Evolutionary conservation across 2,329 filamentous ascomycete genomes (phyloP).

Genomic region (Monosporascus ibericus): DNA sequence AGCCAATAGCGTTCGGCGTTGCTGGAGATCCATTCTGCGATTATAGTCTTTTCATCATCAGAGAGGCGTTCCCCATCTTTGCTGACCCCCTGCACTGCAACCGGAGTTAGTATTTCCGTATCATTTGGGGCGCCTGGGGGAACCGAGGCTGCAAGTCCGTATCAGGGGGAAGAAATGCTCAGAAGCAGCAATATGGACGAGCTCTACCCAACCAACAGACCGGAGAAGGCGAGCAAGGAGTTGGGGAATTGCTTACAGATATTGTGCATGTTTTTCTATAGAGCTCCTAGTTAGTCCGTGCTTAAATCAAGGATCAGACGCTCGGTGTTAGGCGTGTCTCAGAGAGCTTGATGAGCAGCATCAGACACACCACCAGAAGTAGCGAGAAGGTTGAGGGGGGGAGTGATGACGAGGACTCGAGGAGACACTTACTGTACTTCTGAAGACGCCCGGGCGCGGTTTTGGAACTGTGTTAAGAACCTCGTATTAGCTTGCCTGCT

Average conservation of each 20-base stretch:
- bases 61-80: conserved; percentile 59
- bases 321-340: too few species aligned
- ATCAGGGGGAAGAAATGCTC: too few species aligned
- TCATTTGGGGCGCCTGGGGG: too few species aligned
- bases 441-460: conserved; percentile 71
- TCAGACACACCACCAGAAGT: too few species aligned
- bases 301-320: too few species aligned
- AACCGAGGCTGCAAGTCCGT: too few species aligned
- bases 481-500: conserved; percentile 4
- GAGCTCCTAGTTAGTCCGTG: neutral
- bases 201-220: too few species aligned
- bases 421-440: conserved; percentile 48
- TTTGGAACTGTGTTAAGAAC: conserved; percentile 54
- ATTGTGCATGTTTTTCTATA: conserved; percentile 73
- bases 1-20: conserved; percentile 75
- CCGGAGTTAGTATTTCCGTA: neutral
- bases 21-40: conserved; percentile 65
- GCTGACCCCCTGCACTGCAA: conserved; percentile 64
- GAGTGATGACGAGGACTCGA: neutral
- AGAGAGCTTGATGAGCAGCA: too few species aligned
- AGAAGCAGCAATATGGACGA: too few species aligned
- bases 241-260: conserved; percentile 37
- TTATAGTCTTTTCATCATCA: conserved; percentile 52
- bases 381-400: too few species aligned
- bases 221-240: too few species aligned